Conservation (phyloP, 2,329 filamentous ascomycete genomes). For the Eurotiales sp. region DNA sequence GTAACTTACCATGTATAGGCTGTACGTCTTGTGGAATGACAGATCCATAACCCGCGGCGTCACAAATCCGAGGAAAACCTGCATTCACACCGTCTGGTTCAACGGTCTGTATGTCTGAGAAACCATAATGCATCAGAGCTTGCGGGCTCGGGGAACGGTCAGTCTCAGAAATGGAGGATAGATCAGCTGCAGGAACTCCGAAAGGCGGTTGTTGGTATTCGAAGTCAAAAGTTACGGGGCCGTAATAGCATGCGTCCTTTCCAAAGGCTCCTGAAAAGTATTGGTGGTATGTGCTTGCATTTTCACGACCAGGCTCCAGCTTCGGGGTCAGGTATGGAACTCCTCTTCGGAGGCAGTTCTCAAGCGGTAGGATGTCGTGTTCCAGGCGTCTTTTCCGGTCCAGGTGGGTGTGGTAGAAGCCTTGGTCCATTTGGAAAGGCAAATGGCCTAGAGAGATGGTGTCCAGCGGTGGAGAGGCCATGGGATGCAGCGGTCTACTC, state of each 20-base stretch:
- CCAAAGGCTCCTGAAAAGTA: conserved; percentile 7
- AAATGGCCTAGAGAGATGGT: neutral
- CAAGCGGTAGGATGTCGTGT: neutral
- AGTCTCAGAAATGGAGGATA: conserved; percentile 22
- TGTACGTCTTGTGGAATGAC: conserved; percentile 23
- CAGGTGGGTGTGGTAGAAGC: neutral
- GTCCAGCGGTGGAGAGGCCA: neutral
- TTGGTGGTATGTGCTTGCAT: conserved; percentile 1
- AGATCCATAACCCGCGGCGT: conserved; percentile 18
- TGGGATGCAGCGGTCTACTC: neutral
- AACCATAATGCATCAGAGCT: neutral
- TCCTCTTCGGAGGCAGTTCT: conserved; percentile 4
- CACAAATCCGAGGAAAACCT: conserved; percentile 11
- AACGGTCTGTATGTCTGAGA: neutral
- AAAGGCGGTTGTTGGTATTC: conserved; percentile 10
- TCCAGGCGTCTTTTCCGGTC: conserved; percentile 7
- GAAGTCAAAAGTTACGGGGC: neutral
- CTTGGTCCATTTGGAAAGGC: neutral
- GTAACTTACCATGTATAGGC: conserved; percentile 19
- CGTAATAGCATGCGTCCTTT: neutral
- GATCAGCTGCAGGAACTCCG: conserved; percentile 13
- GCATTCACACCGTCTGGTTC: neutral
- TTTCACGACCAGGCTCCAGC: neutral
- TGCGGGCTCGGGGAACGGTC: conserved; percentile 23
- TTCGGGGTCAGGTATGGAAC: neutral